phyloP scores from a whole-genome alignment of 768 basidiomycete species.

The Calocera viscosa region DNA sequence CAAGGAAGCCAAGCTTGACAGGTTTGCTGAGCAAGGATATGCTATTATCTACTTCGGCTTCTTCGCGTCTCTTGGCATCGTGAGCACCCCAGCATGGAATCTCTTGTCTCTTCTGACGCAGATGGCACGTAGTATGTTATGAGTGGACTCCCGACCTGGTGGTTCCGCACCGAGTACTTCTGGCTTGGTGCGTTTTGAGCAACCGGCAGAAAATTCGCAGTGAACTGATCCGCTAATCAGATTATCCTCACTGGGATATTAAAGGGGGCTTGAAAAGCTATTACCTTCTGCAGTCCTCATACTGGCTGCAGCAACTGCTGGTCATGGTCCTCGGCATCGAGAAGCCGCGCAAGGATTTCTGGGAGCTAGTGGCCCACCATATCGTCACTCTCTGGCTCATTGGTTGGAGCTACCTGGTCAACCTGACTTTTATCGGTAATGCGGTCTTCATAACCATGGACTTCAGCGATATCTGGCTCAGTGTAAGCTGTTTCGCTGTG shows the following conservation, averaged over 20 bases:
- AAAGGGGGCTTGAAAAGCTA: constrained; percentile 72
- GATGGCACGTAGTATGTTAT: constrained; percentile 53
- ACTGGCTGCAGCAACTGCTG: constrained; percentile 90
- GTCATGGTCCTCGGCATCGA: constrained; percentile 76
- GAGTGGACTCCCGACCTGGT: constrained; percentile 67
- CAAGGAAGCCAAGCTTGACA: constrained; percentile 50
- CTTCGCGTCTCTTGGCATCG: constrained; percentile 64
- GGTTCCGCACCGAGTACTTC: constrained; percentile 71
- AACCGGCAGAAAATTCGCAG: background rate
- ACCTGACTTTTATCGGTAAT: constrained; percentile 77
- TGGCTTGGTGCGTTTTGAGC: constrained; percentile 51
- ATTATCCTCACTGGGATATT: constrained; percentile 86
- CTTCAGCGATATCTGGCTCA: constrained; percentile 78
- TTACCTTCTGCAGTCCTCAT: constrained; percentile 85
- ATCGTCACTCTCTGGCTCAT: constrained; percentile 90
- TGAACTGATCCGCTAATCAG: constrained; percentile 29
- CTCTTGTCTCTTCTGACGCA: background rate
- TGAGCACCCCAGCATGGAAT: constrained; percentile 32
- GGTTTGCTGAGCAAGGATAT: constrained; percentile 89
- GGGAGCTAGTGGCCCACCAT: constrained; percentile 80
- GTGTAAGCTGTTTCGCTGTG: constrained; percentile 38
- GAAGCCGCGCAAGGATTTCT: constrained; percentile 86
- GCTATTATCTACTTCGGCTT: constrained; percentile 65
- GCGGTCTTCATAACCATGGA: constrained; percentile 96
- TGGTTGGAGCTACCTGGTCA: constrained; percentile 77